phyloP scores from a whole-genome alignment of 345 rosid species.

The Geranium brycei region DNA sequence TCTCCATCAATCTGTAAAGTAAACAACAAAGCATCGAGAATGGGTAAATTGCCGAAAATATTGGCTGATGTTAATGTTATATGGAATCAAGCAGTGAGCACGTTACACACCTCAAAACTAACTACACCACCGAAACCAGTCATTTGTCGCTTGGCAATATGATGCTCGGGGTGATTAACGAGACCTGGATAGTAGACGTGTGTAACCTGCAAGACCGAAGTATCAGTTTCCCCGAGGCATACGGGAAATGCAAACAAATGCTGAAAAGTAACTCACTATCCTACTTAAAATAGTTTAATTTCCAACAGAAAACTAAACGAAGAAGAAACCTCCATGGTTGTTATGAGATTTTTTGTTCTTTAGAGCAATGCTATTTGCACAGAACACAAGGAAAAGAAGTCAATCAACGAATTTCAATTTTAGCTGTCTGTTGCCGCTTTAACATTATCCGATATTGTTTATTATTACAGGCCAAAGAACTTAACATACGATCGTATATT shows the following conservation, averaged over 20 bases:
- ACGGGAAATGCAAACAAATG: too few species aligned
- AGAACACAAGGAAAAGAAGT: not conserved
- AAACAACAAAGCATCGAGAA: not conserved
- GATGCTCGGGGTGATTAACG: constrained; percentile 86
- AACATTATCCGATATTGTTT: too few species aligned
- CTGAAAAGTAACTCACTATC: not conserved
- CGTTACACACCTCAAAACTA: constrained; percentile 71
- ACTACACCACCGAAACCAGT: constrained; percentile 97
- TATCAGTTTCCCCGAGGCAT: too few species aligned
- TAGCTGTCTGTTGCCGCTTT: not conserved
- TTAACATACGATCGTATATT: not conserved
- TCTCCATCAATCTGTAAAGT: constrained; percentile 68
- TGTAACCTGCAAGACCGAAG: constrained; percentile 78
- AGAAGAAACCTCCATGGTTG: too few species aligned
- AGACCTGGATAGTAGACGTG: constrained; percentile 85
- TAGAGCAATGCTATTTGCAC: not conserved
- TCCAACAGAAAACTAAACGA: not conserved
- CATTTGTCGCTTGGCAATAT: constrained; percentile 87
- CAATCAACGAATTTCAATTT: not conserved
- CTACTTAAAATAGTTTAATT: not conserved
- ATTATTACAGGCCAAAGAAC: not conserved
- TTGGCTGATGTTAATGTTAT: not conserved
- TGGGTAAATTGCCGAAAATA: not conserved
- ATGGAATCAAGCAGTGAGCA: constrained; percentile 1
- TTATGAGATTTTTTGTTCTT: too few species aligned